Evolutionary conservation across 2,329 filamentous ascomycete genomes (phyloP), one percentile per base, ranked within the genome.

Genomic region (Endothia cerciana): DNA sequence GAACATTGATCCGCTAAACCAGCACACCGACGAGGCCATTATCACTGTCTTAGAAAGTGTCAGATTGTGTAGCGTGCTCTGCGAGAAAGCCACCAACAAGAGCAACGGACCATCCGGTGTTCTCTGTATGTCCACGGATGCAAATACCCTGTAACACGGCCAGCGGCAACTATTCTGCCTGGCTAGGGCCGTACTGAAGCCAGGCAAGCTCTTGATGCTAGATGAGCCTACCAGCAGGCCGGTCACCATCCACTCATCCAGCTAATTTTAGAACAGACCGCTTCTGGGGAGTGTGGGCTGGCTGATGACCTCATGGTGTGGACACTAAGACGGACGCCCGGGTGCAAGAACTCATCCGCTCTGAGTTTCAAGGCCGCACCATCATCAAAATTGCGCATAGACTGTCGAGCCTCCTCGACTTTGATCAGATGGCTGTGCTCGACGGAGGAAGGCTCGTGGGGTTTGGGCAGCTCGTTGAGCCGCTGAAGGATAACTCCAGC

Each of bases 101-200:
- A n/a, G n/a, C n/a, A n/a, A n/a, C n/a, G n/a, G n/a, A n/a, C n/a
- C n/a, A n/a, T n/a, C n/a, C n/a, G n/a, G n/a, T n/a, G n/a, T n/a
- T n/a, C n/a, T n/a, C n/a, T n/a, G n/a, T n/a, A n/a, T n/a, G n/a
- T n/a, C n/a, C n/a, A n/a, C n/a, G 47, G 69, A 72, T 15, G 69
- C 71, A 3, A 68, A 73, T 1, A 69, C 72, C 3, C 72, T 82
- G 13, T 83, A 80, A 0, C 78, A 82, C 53, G 83, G 83, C 1
- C 79, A 86, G 68, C 73, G 75, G 55, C 84, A 86, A 71, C 72
- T 85, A 0, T 79, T 85, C 60, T 78, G 77, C 11, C 73, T 86
- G 17, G 83, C 80, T 0, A 75, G 83, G 1, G 79, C 81, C 0
- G 72, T 85, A 6, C 67, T 84, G 2, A 73, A 74, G 40, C 43